These are phyloP conservation scores for Coccomyxa subellipsoidea DNA, from an alignment of 163 green algal genomes.

Conservation along the genomic window DNA sequence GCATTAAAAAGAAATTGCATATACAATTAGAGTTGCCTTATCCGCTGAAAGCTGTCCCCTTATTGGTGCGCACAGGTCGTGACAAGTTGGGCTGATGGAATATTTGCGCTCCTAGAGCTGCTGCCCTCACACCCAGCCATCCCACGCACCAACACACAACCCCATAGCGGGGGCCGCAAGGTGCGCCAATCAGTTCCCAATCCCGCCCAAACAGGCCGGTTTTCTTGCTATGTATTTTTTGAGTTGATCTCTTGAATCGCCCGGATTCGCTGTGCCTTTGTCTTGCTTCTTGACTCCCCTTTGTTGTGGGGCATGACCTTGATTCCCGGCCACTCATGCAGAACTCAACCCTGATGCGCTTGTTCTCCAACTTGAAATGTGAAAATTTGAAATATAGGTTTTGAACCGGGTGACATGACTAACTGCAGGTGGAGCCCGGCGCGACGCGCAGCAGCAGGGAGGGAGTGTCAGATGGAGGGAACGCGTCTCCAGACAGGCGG, in stretches of 20 bases:
- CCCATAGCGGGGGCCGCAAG: background rate
- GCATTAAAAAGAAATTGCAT: no score
- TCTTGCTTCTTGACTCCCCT: no score
- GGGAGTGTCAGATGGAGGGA: no score
- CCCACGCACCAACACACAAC: background rate
- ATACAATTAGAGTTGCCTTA: background rate
- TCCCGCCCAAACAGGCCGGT: no score
- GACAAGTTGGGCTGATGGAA: constrained; percentile 33
- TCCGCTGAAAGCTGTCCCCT: background rate
- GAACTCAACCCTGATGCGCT: no score
- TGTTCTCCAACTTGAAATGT: no score
- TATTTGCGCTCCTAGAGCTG: constrained; percentile 41
- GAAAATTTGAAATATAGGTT: no score
- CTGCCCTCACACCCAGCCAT: constrained; percentile 47
- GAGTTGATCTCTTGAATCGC: no score
- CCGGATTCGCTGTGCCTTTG: no score
- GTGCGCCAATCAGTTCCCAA: background rate
- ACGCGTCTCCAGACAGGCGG: background rate
- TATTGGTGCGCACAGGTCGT: background rate
- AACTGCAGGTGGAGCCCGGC: background rate
- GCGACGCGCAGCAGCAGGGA: background rate
- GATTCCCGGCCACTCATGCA: no score
- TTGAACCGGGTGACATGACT: no score
- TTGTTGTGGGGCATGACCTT: no score
- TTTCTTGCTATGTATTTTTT: background rate